Conservation (phyloP, 2,329 filamentous ascomycete genomes). For the Fusarium nodosum region DNA sequence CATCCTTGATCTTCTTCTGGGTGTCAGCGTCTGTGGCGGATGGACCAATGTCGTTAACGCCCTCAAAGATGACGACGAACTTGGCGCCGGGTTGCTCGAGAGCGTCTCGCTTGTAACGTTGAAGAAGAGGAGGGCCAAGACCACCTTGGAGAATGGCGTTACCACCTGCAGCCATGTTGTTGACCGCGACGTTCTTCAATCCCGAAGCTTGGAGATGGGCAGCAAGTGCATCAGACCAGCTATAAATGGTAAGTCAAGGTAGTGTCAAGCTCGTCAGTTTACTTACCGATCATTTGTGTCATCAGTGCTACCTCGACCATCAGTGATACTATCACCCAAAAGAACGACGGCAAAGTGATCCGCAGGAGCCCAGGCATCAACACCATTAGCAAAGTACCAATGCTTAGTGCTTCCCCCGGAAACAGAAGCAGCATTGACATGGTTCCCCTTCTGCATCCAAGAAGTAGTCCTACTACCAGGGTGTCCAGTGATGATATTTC, state of each 20-base stretch:
- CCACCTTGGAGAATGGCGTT: slow-evolving; percentile 35
- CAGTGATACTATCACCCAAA: slow-evolving; percentile 36
- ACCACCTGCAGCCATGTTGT: slow-evolving; percentile 37
- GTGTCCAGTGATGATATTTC: slow-evolving; percentile 34
- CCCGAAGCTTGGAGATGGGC: slow-evolving; percentile 22
- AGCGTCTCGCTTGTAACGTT: slow-evolving; percentile 36
- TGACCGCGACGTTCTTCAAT: slow-evolving; percentile 26
- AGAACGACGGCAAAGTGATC: slow-evolving; percentile 35
- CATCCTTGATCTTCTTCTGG: slow-evolving; percentile 5
- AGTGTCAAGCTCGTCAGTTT: rapidly evolving
- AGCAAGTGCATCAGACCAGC: slow-evolving; percentile 36
- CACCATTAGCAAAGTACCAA: slow-evolving; percentile 35
- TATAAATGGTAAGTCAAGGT: not conserved
- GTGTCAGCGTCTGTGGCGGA: slow-evolving; percentile 20
- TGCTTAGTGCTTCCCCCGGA: slow-evolving; percentile 30
- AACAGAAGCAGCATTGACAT: slow-evolving; percentile 30
- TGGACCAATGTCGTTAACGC: slow-evolving; percentile 28
- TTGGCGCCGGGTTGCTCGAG: slow-evolving; percentile 25
- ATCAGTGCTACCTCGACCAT: slow-evolving; percentile 37
- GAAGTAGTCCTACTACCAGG: slow-evolving; percentile 38
- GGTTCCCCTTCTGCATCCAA: slow-evolving; percentile 36
- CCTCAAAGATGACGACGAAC: slow-evolving; percentile 30
- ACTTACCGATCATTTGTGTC: slow-evolving; percentile 32
- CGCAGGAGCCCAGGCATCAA: slow-evolving; percentile 26
- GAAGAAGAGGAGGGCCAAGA: slow-evolving; percentile 25